Evolutionary conservation across 2,329 filamentous ascomycete species (phyloP).

Genomic region (Paramyrothecium sp.): DNA sequence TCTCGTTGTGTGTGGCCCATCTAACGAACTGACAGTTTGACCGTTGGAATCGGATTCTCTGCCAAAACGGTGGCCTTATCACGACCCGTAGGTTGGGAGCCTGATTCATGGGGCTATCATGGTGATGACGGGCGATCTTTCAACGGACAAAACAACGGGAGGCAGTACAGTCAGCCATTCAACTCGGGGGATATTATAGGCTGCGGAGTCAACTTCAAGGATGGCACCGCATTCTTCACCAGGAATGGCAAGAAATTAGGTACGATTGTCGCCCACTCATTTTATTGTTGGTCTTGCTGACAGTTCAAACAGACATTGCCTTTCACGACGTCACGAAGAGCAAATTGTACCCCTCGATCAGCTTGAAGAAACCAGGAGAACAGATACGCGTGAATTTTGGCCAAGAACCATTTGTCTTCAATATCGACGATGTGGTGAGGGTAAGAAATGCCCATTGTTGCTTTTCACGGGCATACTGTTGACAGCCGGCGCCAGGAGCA

Average conservation of each 20-base stretch:
- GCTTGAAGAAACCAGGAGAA: constrained; percentile 65
- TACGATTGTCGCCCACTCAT: constrained; percentile 26
- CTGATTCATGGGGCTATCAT: constrained; percentile 68
- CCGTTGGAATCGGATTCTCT: constrained; percentile 63
- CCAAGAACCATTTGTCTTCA: constrained; percentile 78
- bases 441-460: constrained; percentile 41
- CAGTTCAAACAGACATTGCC: constrained; percentile 55
- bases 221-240: constrained; percentile 66
- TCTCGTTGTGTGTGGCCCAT: constrained; percentile 5
- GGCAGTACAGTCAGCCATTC: constrained; percentile 56
- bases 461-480: constrained; percentile 2
- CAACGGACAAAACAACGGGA: constrained; percentile 54
- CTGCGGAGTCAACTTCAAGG: constrained; percentile 65
- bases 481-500: constrained; percentile 48
- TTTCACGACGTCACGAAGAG: constrained; percentile 64
- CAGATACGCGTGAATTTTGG: constrained; percentile 65
- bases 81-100: constrained; percentile 65
- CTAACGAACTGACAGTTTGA: constrained; percentile 40
- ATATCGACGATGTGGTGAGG: constrained; percentile 84
- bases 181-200: constrained; percentile 58
- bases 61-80: constrained; percentile 50
- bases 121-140: constrained; percentile 66
- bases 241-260: constrained; percentile 60
- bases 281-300: constrained; percentile 17
- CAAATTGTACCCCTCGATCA: constrained; percentile 64